Conservation (phyloP, 345 rosid species). For the Abelmoschus esculentus region DNA sequence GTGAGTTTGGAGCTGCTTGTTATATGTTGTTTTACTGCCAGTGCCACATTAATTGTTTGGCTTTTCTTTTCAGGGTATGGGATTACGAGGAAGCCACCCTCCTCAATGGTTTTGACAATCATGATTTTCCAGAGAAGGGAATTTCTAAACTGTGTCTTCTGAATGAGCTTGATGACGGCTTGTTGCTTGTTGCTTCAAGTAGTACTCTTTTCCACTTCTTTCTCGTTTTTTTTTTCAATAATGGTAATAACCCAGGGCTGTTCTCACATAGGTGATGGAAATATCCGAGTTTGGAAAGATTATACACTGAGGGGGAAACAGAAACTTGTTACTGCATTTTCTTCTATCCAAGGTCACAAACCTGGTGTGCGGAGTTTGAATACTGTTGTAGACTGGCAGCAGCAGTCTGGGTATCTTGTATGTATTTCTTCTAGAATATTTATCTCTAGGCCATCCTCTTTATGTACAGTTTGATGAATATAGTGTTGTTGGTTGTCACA, state of each 20-base stretch:
- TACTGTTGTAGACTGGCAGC: slow-evolving; percentile 99
- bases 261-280: slow-evolving; percentile 70
- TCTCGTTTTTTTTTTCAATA: not conserved
- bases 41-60: slow-evolving; percentile 19
- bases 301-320: slow-evolving; percentile 66
- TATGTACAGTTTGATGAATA: slow-evolving; percentile 6
- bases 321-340: slow-evolving; percentile 88
- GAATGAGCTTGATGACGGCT: slow-evolving; percentile 91
- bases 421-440: slow-evolving; percentile 15
- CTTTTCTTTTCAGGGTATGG: slow-evolving; percentile 63
- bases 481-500: slow-evolving; percentile 9
- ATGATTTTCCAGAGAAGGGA: slow-evolving; percentile 79
- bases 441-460: slow-evolving; percentile 6
- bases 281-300: slow-evolving; percentile 90
- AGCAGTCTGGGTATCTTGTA: slow-evolving; percentile 96
- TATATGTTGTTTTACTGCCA: not conserved
- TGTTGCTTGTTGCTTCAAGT: slow-evolving; percentile 95
- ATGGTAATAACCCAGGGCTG: slow-evolving; percentile 5
- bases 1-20: not conserved
- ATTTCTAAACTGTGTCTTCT: slow-evolving; percentile 86
- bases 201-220: slow-evolving; percentile 20
- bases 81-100: slow-evolving; percentile 48
- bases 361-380: slow-evolving; percentile 71
- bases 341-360: slow-evolving; percentile 91
- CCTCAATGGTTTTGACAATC: slow-evolving; percentile 87